phyloP scores from a whole-genome alignment of 768 basidiomycete species.

The Asterophora lycoperdoides region DNA sequence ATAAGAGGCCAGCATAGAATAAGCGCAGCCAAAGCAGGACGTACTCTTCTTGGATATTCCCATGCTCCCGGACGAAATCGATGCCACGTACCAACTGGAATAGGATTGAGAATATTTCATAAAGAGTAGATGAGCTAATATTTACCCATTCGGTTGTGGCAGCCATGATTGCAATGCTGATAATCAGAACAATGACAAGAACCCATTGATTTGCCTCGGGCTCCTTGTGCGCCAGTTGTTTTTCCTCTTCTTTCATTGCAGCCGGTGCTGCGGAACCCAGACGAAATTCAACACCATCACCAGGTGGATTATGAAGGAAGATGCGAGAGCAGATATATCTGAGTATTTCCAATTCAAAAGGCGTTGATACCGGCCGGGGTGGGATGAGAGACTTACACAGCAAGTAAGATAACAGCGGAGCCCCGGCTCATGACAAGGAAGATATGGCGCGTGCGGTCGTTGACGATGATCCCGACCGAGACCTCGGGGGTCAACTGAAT shows the following conservation, averaged over 20 bases:
- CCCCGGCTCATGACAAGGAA: constrained; percentile 66
- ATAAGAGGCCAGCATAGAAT: not conserved
- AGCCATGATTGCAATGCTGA: constrained; percentile 60
- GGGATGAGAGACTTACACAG: constrained; percentile 39
- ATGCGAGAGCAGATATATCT: constrained; percentile 67
- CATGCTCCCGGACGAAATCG: constrained; percentile 43
- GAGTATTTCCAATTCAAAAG: not conserved
- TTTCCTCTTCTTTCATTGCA: constrained; percentile 38
- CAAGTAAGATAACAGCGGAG: constrained; percentile 55
- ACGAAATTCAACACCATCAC: constrained; percentile 43
- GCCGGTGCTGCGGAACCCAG: constrained; percentile 41
- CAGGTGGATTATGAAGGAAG: constrained; percentile 69
- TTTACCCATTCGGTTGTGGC: constrained; percentile 66
- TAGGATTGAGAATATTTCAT: constrained; percentile 46
- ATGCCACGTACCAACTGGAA: constrained; percentile 59
- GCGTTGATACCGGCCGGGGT: not conserved
- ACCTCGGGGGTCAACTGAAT: constrained; percentile 13
- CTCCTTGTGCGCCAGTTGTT: constrained; percentile 31
- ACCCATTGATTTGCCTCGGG: constrained; percentile 64
- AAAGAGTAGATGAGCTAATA: not conserved
- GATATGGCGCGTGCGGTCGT: constrained; percentile 37
- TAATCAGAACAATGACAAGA: constrained; percentile 46
- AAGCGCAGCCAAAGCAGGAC: not conserved
- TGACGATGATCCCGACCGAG: constrained; percentile 27
- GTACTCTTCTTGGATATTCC: constrained; percentile 50